Base-by-base conservation (phyloP, 768 basidiomycete genomes). In the Myochromella boudieri region DNA sequence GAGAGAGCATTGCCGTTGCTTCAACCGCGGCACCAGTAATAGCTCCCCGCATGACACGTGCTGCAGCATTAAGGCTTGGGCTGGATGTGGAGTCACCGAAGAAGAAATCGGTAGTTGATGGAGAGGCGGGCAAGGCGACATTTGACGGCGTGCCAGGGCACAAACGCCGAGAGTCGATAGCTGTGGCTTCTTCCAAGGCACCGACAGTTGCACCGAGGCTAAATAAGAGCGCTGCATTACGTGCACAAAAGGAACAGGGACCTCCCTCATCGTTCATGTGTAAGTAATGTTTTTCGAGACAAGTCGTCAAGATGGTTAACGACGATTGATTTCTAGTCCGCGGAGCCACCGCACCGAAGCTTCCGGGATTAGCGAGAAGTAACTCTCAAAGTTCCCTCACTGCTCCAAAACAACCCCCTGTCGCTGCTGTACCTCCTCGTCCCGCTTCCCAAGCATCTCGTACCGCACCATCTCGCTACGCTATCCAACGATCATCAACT, bases 71-170 rank as follows among this genome's bases (percentile, higher is more conserved):
- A 44, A 74, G 87, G 46, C 58, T 87, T 12, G 87, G 85, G 1
- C 67, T 78, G 21, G 55, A 61, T 26, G 65, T 63, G 6, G 66
- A 75, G 6, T 63, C 74, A 24, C 68, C 73, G 5, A 69, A 70
- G 33, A 71, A 65, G 54, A 69, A 68, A 45, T 48, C 67, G 41
- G 66, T 74, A 21, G 48, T 60, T 42, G 61, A 68, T 21, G 63
- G 65, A 11, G 68, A 57, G n/a, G 60, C 55, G 29, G 64, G 60
- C 31, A 76, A 74, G 63, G 62, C 63, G 25, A 80, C 75, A 0
- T 93, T 91, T 56, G 85, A 86, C 0, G 88, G 88, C 26, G 84
- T 92, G 3, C 90, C 91, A 4, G 90, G 90, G 0, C 90, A 93
- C 58, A 92, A 92, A 66, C 74, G 90, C 44, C 69, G 85, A 21